Evolutionary conservation across 2,329 filamentous ascomycete genomes (phyloP).

Genomic region (Pseudogymnoascus sp.): DNA sequence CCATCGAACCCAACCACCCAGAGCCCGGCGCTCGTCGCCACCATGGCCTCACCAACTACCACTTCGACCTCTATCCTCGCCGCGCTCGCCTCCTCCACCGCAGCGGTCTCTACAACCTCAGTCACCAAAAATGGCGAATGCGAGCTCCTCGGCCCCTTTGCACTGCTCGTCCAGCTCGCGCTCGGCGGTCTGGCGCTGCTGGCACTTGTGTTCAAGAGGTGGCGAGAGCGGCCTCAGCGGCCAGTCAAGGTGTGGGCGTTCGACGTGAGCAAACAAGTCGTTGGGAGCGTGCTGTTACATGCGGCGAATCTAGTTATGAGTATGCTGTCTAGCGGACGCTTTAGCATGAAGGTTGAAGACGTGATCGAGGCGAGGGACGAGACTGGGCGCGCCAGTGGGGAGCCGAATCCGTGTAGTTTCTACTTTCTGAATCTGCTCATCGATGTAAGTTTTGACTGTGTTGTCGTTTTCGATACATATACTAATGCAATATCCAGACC

Average conservation of each 20-base stretch:
- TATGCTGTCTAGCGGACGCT: slow-evolving; percentile 82
- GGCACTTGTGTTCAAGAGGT: slow-evolving; percentile 87
- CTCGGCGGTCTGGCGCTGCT: slow-evolving; percentile 76
- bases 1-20: background rate
- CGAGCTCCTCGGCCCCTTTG: slow-evolving; percentile 80
- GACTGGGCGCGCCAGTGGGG: slow-evolving; percentile 45
- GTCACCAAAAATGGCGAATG: slow-evolving; percentile 59
- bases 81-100: slow-evolving; percentile 26
- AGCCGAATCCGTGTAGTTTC: slow-evolving; percentile 91
- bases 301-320: slow-evolving; percentile 92
- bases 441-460: slow-evolving; percentile 58
- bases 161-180: slow-evolving; percentile 79
- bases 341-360: slow-evolving; percentile 53
- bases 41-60: slow-evolving; percentile 20
- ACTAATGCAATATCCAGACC: slow-evolving; percentile 49
- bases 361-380: slow-evolving; percentile 31
- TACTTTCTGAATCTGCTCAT: slow-evolving; percentile 92
- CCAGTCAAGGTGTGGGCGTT: slow-evolving; percentile 97
- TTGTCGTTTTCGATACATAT: background rate
- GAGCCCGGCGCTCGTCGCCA: background rate
- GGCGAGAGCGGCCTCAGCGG: slow-evolving; percentile 82
- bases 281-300: slow-evolving; percentile 86
- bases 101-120: slow-evolving; percentile 26
- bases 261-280: slow-evolving; percentile 93
- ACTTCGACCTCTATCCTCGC: slow-evolving; percentile 19